phyloP scores from a whole-genome alignment of 371 early-diverging fungal species.

The Blakeslea trispora region DNA sequence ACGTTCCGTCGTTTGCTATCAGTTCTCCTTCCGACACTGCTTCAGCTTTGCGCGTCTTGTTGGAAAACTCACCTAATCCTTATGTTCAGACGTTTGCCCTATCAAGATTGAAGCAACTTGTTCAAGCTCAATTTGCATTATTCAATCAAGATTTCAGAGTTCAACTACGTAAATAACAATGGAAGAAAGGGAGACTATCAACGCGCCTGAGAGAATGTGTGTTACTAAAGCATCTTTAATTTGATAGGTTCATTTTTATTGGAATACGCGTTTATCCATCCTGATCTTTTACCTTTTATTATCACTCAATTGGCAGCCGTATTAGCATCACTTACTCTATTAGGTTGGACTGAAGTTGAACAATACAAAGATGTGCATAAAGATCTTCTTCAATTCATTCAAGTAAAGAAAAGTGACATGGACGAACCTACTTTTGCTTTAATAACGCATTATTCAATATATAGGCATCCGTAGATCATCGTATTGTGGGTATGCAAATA shows the following conservation, averaged over 20 bases:
- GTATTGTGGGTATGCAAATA: constrained; percentile 68
- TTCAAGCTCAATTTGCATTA: constrained; percentile 70
- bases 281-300: constrained; percentile 69
- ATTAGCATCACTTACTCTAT: constrained; percentile 74
- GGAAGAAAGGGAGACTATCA: too few relatives aligned
- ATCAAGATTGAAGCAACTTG: constrained; percentile 67
- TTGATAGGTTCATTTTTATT: constrained; percentile 63
- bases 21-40: constrained; percentile 74
- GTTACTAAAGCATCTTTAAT: too few relatives aligned
- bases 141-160: constrained; percentile 64
- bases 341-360: constrained; percentile 81
- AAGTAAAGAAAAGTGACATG: constrained; percentile 42
- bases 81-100: constrained; percentile 76
- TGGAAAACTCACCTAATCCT: constrained; percentile 70
- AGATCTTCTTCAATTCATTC: constrained; percentile 68
- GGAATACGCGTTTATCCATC: constrained; percentile 67
- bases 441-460: not conserved
- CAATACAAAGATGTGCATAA: constrained; percentile 68
- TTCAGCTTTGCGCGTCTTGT: constrained; percentile 64
- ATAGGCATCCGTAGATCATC: constrained; percentile 59
- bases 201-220: too few relatives aligned
- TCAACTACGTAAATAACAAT: constrained; percentile 63
- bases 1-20: constrained; percentile 46
- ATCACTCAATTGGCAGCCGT: constrained; percentile 68
- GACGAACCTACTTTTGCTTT: not conserved